Evolutionary conservation across 495 filamentous ascomycete genomes (phyloP).

Genomic region (Neohortaea acidophila): DNA sequence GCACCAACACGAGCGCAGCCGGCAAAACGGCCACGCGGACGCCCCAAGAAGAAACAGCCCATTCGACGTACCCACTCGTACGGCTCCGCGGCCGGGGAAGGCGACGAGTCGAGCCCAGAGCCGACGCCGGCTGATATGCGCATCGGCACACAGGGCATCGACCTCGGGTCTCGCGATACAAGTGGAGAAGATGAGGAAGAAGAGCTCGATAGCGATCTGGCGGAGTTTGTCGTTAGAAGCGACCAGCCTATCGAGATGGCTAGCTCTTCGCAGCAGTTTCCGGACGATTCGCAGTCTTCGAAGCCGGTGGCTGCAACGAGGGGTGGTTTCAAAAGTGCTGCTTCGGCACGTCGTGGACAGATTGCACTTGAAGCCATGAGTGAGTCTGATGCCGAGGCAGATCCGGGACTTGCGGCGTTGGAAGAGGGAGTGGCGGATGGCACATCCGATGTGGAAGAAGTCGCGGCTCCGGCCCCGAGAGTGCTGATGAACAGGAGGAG

Average conservation of each 20-base stretch:
- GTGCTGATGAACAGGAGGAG: conserved; percentile 4
- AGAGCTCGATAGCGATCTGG: conserved; percentile 19
- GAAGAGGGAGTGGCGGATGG: not conserved
- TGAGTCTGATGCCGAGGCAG: not conserved
- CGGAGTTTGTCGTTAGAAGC: conserved; percentile 17
- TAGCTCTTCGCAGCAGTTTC: conserved; percentile 7
- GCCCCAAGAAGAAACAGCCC: conserved; percentile 8
- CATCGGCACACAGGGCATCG: conserved; percentile 20
- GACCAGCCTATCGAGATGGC: conserved; percentile 11
- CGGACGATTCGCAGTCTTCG: conserved; percentile 1
- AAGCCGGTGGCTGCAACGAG: not conserved
- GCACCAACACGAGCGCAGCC: not conserved
- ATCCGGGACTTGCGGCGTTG: not conserved
- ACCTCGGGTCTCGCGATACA: conserved; percentile 17
- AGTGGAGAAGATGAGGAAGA: conserved; percentile 19
- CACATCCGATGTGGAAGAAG: not conserved
- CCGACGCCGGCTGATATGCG: conserved; percentile 16
- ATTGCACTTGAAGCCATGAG: not conserved
- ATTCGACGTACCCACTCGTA: conserved; percentile 5
- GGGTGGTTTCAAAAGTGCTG: too few species aligned
- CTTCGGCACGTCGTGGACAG: too few species aligned
- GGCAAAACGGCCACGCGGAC: conserved; percentile 4
- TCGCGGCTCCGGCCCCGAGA: too few species aligned
- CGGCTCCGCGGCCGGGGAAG: conserved; percentile 13
- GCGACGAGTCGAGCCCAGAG: conserved; percentile 10